Evolutionary conservation across 1,284 basidiomycete genomes (phyloP), one percentile per base, ranked within the genome.

Genomic region (Ceratobasidium sp.): DNA sequence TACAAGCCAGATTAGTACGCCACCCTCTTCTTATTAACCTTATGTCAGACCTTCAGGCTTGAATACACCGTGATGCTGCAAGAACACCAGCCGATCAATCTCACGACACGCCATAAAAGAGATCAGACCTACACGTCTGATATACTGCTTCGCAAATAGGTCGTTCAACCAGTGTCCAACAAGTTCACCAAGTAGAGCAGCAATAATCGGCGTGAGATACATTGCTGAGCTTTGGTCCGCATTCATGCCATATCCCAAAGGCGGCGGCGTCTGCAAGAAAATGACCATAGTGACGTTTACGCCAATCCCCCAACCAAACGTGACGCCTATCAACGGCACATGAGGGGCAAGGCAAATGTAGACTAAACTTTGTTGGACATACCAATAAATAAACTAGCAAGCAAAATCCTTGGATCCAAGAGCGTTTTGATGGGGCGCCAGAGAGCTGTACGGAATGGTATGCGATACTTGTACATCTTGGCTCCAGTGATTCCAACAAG

Each of bases 201-300:
- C 88, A 73, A 91, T 90, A 77, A 92, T 90, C 0, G 91, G 90
- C 9, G 91, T 91, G 13, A 85, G 89, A 80, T 92, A 92, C 22
- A 82, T 83, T 51, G 89, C 90, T 22, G 90, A 87, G 68, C 90
- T 86, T 17, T 85, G 86, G 80, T 87, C 86, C 76, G 84, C 84
- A 65, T 82, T 85, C 81, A 90, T 89, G 0, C 88, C 90, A 78
- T 88, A 92, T 0, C 92, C 91, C 15, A 86, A 82, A 0, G 90
- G 90, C 0, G 84, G 82, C 0, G 90, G 90, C 0, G 84, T 84
- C 1, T 88, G 89, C 19, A 92, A 83, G 83, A 93, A 92, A 7
- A 92, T 90, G 0, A 88, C 90, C 68, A 90, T 91, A 4, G 92
- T 94, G 1, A 92, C 92, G 78, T 93, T 93, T 74, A 93, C 89